These are phyloP conservation scores for Musa troglodytarum DNA, from an alignment of 176 grass and related monocot species.

Conservation along the genomic window DNA sequence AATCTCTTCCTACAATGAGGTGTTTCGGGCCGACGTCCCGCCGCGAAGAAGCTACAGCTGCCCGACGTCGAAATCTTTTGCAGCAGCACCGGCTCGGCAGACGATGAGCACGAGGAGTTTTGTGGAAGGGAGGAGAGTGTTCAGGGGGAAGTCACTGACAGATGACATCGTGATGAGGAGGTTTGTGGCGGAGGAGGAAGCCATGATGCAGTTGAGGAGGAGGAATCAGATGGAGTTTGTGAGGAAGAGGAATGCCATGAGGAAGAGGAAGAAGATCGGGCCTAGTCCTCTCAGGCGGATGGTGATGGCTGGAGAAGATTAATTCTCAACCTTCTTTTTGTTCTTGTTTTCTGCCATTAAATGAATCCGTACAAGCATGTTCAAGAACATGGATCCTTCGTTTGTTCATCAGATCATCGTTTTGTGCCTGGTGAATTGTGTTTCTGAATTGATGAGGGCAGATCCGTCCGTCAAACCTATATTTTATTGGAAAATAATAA, in stretches of 20 bases:
- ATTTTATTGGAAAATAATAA: too few species aligned
- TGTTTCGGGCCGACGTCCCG: constrained; percentile 55
- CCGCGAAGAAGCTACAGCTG: constrained; percentile 89
- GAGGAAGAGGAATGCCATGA: constrained; percentile 54
- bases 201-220: constrained; percentile 54
- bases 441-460: too few species aligned
- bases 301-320: constrained; percentile 43
- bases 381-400: too few species aligned
- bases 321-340: too few species aligned
- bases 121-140: constrained; percentile 40
- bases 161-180: constrained; percentile 83
- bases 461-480: too few species aligned
- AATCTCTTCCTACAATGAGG: constrained; percentile 86
- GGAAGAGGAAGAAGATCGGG: constrained; percentile 67
- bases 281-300: constrained; percentile 76
- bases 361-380: too few species aligned
- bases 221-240: constrained; percentile 89
- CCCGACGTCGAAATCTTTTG: constrained; percentile 32
- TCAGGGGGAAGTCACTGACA: constrained; percentile 89
- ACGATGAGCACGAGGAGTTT: not conserved
- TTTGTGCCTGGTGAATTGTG: too few species aligned
- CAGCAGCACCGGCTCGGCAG: constrained; percentile 7
- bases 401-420: too few species aligned
- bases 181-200: constrained; percentile 86
- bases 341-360: not conserved